These are phyloP conservation scores for Coniochaeta hoffmannii DNA, from an alignment of 2,329 filamentous ascomycete genomes.

Conservation along the genomic window DNA sequence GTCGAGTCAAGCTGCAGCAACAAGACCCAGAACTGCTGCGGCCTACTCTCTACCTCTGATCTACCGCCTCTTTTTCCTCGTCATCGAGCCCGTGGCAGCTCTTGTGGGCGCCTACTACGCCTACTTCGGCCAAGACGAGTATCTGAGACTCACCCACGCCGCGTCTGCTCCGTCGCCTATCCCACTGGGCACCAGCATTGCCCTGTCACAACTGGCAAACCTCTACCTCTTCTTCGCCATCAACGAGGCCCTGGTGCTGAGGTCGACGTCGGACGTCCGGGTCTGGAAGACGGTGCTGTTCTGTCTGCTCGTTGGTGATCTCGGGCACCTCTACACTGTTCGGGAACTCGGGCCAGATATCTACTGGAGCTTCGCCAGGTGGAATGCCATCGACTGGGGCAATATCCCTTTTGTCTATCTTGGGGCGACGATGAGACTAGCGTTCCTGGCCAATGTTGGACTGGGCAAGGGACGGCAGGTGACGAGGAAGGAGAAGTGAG, in stretches of 20 bases:
- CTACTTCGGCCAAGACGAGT: conserved; percentile 42
- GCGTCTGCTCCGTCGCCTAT: conserved; percentile 39
- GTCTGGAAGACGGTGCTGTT: conserved; percentile 66
- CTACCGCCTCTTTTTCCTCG: conserved; percentile 69
- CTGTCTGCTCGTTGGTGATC: conserved; percentile 64
- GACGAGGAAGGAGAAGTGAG: conserved; percentile 7
- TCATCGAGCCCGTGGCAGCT: conserved; percentile 56
- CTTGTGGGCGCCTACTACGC: conserved; percentile 45
- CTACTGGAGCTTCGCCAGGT: conserved; percentile 55
- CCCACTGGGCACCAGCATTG: conserved; percentile 56
- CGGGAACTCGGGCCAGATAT: conserved; percentile 48
- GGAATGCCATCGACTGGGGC: conserved; percentile 63
- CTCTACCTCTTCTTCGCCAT: conserved; percentile 71
- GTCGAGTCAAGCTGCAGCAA: neutral
- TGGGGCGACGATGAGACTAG: conserved; percentile 51
- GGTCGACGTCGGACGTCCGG: conserved; percentile 56
- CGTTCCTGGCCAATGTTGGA: conserved; percentile 52
- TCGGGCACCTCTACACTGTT: conserved; percentile 67
- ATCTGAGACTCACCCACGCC: conserved; percentile 58
- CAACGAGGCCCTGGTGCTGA: conserved; percentile 69
- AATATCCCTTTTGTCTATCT: conserved; percentile 65
- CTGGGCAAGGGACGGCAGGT: conserved; percentile 21
- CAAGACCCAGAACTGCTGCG: neutral
- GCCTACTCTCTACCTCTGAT: conserved; percentile 46
- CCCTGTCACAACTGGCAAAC: conserved; percentile 69